Evolutionary conservation across 192 early-diverging fungal species (phyloP), one percentile per base, ranked within the genome.

Genomic region (Polychytrium aggregatum): DNA sequence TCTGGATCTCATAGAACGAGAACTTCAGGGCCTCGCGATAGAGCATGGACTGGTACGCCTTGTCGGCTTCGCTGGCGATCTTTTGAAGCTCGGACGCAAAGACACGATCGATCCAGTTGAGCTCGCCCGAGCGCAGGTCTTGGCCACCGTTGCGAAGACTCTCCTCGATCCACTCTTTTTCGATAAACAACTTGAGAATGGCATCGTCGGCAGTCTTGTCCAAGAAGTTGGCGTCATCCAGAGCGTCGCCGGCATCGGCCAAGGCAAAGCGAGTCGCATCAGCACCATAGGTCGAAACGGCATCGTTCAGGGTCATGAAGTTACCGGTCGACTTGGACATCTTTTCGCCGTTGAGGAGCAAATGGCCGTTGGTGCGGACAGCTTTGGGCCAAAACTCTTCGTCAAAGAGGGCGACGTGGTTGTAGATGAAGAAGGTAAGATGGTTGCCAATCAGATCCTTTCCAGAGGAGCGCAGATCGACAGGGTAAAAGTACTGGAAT

Each of bases 171-270:
- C 92, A 98, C 56, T 97, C 92, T 48, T 81, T 65, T 37, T 94
- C 81, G 26, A 83, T 93, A 63, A 68, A 82, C 41, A 99, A 73
- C 62, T 87, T 83, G 50, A 97, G 75, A 41, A 99, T 90, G 33
- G 91, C 88, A 29, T 90, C 85, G 57, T 99, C 92, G 52, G 96
- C 93, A 24, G 85, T 95, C 5, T 82, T 57, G 56, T 91, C 85
- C 60, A 91, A 82, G 71, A 99, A 99, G 78, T 99, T 99, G 60
- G 96, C 96, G 71, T 99, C 96, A 54, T 97, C 92, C 41, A 90
- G 76, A 47, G 77, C 67, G 59, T 99, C 96, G 52, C 96, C 93
- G 30, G 96, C 90, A 72, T 92, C 92, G 38, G 96, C 96, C 52
- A 99, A 73, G 3, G 90, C 81, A 61, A 99, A 72, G 29, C 93